Conservation (phyloP, 805 yeast species). For the Wickerhamomyces chambardii region DNA sequence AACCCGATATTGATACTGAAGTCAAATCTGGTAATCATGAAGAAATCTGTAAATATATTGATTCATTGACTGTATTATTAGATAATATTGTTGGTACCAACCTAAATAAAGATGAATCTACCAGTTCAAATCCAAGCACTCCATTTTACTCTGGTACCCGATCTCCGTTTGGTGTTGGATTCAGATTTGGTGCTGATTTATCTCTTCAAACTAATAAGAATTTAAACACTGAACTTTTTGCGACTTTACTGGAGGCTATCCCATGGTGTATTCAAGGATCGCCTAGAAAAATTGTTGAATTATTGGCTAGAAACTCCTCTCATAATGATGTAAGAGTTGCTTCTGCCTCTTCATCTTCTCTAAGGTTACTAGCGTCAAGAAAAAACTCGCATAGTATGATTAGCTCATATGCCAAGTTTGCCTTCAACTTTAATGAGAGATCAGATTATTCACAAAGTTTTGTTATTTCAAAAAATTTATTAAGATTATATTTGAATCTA, state of each 20-base stretch:
- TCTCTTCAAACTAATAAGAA: constrained; percentile 23
- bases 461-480: constrained; percentile 48
- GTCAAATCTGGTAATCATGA: constrained; percentile 42
- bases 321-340: constrained; percentile 60
- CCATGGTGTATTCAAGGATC: constrained; percentile 64
- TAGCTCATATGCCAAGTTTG: constrained; percentile 67
- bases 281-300: constrained; percentile 60
- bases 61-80: constrained; percentile 43
- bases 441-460: constrained; percentile 51
- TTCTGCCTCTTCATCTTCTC: constrained; percentile 50
- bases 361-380: constrained; percentile 57
- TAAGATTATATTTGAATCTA: constrained; percentile 70
- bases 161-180: constrained; percentile 23
- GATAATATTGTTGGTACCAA: constrained; percentile 49
- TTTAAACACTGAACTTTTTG: constrained; percentile 51
- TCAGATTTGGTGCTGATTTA: constrained; percentile 33
- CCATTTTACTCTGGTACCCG: constrained; percentile 23
- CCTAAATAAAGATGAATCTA: constrained; percentile 24
- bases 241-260: constrained; percentile 57
- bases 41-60: constrained; percentile 55
- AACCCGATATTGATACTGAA: constrained; percentile 21
- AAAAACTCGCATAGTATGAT: constrained; percentile 64
- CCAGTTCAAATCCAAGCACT: constrained; percentile 22
- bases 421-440: constrained; percentile 73
- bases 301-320: constrained; percentile 67